Conservation (phyloP, 805 yeast genomes). For the Ogataea trehaloabstinens region DNA sequence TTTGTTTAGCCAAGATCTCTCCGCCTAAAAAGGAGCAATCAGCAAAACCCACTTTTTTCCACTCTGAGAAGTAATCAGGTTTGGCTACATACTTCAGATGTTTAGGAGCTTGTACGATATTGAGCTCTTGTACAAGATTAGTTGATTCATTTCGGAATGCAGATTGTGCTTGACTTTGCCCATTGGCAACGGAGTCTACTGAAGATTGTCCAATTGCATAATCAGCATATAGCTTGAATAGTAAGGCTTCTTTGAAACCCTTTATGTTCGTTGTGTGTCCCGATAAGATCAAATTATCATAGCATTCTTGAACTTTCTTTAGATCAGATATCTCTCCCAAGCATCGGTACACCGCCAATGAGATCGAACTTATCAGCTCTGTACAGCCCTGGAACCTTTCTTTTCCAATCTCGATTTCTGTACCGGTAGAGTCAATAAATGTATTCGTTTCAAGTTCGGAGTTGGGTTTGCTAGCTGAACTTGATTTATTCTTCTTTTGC, state of each 20-base stretch:
- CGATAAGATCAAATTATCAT: conserved; percentile 74
- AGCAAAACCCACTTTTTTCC: conserved; percentile 81
- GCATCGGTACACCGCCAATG: conserved; percentile 51
- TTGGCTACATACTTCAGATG: conserved; percentile 62
- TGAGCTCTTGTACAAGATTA: conserved; percentile 24
- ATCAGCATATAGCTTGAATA: conserved; percentile 45
- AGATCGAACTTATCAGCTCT: conserved; percentile 52
- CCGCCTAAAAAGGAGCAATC: conserved; percentile 83
- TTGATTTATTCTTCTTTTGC: conserved; percentile 17
- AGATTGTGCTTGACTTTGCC: conserved; percentile 19
- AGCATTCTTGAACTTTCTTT: conserved; percentile 73
- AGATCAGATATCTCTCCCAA: conserved; percentile 58
- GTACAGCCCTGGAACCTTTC: conserved; percentile 85
- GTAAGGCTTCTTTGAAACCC: conserved; percentile 73
- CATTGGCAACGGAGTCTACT: neutral
- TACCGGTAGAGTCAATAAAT: conserved; percentile 61
- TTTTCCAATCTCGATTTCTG: conserved; percentile 69
- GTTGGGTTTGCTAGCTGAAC: conserved; percentile 41
- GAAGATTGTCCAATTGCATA: conserved; percentile 23
- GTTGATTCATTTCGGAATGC: conserved; percentile 31
- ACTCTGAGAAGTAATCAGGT: conserved; percentile 93
- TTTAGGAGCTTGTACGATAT: conserved; percentile 71
- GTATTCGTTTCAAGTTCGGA: conserved; percentile 69
- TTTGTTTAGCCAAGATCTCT: conserved; percentile 82
- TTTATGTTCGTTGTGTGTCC: conserved; percentile 76